Evolutionary conservation across 106 monocot species (phyloP), one percentile per base, ranked within the genome.

Genomic region (Acorus calamus): DNA sequence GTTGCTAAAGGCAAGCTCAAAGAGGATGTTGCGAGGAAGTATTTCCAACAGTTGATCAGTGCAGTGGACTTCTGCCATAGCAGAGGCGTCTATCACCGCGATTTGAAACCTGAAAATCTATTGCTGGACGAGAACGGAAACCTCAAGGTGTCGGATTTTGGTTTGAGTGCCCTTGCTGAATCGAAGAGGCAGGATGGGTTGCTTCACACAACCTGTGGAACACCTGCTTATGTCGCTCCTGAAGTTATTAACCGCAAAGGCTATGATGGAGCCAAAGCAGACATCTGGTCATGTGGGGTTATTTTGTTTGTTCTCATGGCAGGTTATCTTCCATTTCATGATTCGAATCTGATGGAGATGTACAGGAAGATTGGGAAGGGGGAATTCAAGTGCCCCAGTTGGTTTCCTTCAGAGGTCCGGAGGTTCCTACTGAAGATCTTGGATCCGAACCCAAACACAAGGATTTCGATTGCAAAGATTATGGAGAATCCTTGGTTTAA

Each of bases 281-380:
- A 84, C 62, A 77, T 80, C 14, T 84, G 84, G 84, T 84, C 84
- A n/a, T 84, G 80, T 14, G 80, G 84, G 53, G 84, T 84, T 41
- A 74, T 84, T 11, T 50, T 84, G 3, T 84, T 66, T 63, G 84
- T 84, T 57, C 69, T 84, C 7, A 46, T 78, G 6, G 85, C 85
- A 49, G 78, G 75, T 55, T 78, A 78, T 73, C 81, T 85, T 52
- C 85, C 85, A 57, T 85, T 85, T 61, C 81, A 81, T 43, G 78
- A 85, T 45, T 41, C 64, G 13, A 85, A 85, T 64, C 64, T 85
- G 48, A 85, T 85, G 69, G 75, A 85, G 63, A 69, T 85, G 85
- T 85, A 85, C 45, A 74, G 78, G 64, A 85, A 81, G 53, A 85
- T 85, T 51, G 68, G 67, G 2, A 80, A 68, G 14, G 77, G 63